Base-by-base conservation (phyloP, 2,329 filamentous ascomycete genomes). In the Arthrobotrys sphaeroides region DNA sequence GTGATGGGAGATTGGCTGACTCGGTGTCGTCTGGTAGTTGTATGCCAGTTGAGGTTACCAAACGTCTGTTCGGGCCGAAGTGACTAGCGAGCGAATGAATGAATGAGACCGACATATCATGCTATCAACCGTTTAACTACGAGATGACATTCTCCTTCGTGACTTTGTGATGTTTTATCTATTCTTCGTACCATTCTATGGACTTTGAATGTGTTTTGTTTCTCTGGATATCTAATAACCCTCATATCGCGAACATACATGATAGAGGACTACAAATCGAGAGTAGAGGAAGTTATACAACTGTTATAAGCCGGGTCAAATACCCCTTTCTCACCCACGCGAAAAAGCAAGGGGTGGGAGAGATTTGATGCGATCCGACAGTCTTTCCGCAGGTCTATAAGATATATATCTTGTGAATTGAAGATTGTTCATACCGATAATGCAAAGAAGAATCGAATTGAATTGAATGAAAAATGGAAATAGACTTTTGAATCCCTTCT, bases 11-110 rank as follows among this genome's bases (percentile, higher is more conserved):
- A 24, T 40, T 24, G 4, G 36, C 60, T 65, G 24, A 64, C 61
- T 26, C 26, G 22, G 2, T n/a, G 10, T n/a, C n/a, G n/a, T 24
- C 77, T 62, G 76, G 59, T 51, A 78, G 81, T 78, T 81, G 73
- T 20, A 47, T 33, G 38, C 20, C 33, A 57, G 75, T 77, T 75
- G 60, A 78, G 47, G 36, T 36, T 47, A 51, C 51, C 5, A 64
- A 36, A 12, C 33, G 47, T 16, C 45, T 67, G n/a, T 73, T 74
- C 59, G 70, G 70, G 12, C 28, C 62, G n/a, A 73, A 61, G 53
- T 74, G 55, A 66, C 55, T 28, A 4, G 10, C 18, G 20, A 43
- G 18, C 10, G 42, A 45, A 49, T 45, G 13, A 28, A 73, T 73
- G 24, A n/a, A n/a, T n/a, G n/a, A n/a, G n/a, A n/a, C n/a, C n/a